Evolutionary conservation across 768 basidiomycete species (phyloP).

Genomic region (Galerina marginata): DNA sequence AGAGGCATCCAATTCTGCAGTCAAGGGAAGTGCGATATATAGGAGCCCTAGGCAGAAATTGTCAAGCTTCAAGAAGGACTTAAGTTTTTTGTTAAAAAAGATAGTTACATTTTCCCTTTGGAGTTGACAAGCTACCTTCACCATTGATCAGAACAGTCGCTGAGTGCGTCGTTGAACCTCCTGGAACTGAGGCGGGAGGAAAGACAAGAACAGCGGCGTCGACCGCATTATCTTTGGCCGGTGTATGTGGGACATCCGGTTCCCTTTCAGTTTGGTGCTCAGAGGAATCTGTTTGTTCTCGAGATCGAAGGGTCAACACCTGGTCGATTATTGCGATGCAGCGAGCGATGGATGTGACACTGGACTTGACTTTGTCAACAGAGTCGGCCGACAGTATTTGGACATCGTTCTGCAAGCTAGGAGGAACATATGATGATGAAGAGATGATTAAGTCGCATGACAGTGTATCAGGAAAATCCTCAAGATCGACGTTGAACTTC

Average conservation of each 20-base stretch:
- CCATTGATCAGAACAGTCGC: slow-evolving; percentile 74
- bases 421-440: slow-evolving; percentile 42
- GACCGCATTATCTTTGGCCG: slow-evolving; percentile 27
- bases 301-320: slow-evolving; percentile 35
- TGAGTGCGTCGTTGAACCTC: slow-evolving; percentile 52
- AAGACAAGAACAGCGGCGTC: slow-evolving; percentile 80
- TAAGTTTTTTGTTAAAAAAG: not conserved
- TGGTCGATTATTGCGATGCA: slow-evolving; percentile 45
- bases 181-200: slow-evolving; percentile 65
- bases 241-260: not conserved
- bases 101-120: slow-evolving; percentile 70
- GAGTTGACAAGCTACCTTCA: slow-evolving; percentile 75
- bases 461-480: slow-evolving; percentile 66
- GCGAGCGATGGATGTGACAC: slow-evolving; percentile 28
- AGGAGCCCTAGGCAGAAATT: slow-evolving; percentile 53
- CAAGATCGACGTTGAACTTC: slow-evolving; percentile 54
- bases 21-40: slow-evolving; percentile 59
- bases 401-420: slow-evolving; percentile 26
- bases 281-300: not conserved
- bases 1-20: slow-evolving; percentile 16
- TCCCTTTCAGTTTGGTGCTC: slow-evolving; percentile 2
- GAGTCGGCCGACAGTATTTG: slow-evolving; percentile 11
- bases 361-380: slow-evolving; percentile 9
- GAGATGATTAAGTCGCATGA: slow-evolving; percentile 61
- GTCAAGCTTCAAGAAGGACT: slow-evolving; percentile 11